Percentiles rank a stretch among this genome's conserved stretches.
phyloP scores from a whole-genome alignment of 768 basidiomycete genomes.

The Hysterangium stoloniferum region DNA sequence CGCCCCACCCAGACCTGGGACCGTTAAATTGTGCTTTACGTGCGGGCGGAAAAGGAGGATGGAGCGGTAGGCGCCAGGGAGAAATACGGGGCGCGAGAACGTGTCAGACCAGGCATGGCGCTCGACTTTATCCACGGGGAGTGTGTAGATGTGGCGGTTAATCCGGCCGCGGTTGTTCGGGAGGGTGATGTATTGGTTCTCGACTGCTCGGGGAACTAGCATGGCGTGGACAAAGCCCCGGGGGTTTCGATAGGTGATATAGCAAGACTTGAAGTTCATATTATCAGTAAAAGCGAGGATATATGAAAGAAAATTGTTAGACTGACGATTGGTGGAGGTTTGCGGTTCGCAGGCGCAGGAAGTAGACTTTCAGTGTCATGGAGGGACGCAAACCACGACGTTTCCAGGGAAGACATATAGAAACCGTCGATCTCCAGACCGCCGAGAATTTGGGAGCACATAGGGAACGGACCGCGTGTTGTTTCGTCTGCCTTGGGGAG shows the following conservation, averaged over 20 bases:
- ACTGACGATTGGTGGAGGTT: background rate
- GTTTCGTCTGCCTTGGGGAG: background rate
- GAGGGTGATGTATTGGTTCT: background rate
- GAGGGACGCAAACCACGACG: conserved; percentile 2
- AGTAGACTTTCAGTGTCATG: background rate
- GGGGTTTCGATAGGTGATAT: background rate
- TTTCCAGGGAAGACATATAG: conserved; percentile 2
- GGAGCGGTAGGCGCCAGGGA: conserved; percentile 8
- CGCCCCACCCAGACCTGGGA: background rate
- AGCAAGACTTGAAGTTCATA: background rate
- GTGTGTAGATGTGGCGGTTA: background rate
- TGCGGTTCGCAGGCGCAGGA: background rate
- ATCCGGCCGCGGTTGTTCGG: background rate
- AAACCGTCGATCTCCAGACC: conserved; percentile 3
- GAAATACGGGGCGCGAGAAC: background rate
- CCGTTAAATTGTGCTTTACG: background rate
- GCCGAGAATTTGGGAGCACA: background rate
- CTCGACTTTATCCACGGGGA: background rate
- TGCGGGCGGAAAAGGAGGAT: conserved; percentile 5
- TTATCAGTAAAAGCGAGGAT: background rate
- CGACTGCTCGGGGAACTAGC: background rate
- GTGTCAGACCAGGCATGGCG: background rate
- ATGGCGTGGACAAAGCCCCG: conserved; percentile 6
- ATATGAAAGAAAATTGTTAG: background rate
- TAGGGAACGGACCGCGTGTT: background rate